Conservation (phyloP, 2,329 filamentous ascomycete genomes). For the Westerdykella aurantiaca region DNA sequence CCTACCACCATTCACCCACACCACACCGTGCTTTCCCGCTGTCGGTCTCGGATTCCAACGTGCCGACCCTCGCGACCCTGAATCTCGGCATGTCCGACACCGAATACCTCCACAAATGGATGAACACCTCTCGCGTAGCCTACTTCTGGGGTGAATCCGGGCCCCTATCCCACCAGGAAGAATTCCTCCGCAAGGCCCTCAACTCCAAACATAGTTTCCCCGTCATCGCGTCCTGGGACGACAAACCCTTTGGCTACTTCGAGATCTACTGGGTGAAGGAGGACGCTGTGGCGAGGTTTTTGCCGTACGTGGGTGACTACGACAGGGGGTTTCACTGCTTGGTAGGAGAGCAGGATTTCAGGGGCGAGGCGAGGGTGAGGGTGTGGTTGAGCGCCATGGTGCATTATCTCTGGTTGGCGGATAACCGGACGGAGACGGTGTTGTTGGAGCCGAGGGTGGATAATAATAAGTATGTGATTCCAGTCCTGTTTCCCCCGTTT, state of each 20-base stretch:
- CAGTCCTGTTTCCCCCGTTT: neutral
- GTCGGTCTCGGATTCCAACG: constrained; percentile 42
- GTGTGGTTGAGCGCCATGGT: constrained; percentile 79
- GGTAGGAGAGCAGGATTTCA: constrained; percentile 86
- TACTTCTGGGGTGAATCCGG: constrained; percentile 74
- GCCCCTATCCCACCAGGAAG: constrained; percentile 52
- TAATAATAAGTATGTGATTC: constrained; percentile 66
- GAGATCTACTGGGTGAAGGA: constrained; percentile 99
- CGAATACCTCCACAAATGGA: constrained; percentile 76
- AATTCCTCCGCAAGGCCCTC: constrained; percentile 63
- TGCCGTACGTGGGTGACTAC: constrained; percentile 67
- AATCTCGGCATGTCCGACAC: constrained; percentile 47
- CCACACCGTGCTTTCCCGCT: constrained; percentile 35
- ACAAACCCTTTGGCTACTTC: constrained; percentile 92
- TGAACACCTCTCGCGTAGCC: constrained; percentile 76
- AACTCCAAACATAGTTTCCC: constrained; percentile 74
- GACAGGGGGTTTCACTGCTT: constrained; percentile 85
- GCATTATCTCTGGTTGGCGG: constrained; percentile 76
- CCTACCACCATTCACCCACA: constrained; percentile 12
- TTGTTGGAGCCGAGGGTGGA: constrained; percentile 87
- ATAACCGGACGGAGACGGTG: constrained; percentile 74
- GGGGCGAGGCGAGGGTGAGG: constrained; percentile 68
- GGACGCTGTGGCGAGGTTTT: constrained; percentile 65
- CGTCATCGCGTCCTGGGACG: constrained; percentile 88
- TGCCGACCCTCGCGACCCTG: constrained; percentile 28